Evolutionary conservation across 2,329 filamentous ascomycete species (phyloP).

Genomic region (Talaromyces sp.): DNA sequence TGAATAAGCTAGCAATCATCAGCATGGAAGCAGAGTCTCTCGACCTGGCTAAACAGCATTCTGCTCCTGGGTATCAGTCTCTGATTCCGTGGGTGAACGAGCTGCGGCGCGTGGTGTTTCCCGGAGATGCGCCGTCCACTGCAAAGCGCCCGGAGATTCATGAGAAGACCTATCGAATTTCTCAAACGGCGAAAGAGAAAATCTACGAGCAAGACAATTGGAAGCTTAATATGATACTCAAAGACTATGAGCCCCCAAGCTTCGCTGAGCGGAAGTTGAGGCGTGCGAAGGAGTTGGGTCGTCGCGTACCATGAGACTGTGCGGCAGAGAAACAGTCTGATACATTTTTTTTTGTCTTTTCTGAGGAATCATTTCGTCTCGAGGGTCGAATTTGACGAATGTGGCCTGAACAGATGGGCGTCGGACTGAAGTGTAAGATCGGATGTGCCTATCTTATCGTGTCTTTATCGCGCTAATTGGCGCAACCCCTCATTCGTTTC

Average conservation of each 20-base stretch:
- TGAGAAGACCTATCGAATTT: neutral
- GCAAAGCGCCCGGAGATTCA: neutral
- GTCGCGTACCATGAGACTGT: neutral
- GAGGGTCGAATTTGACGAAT: neutral
- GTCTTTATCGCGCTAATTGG: neutral
- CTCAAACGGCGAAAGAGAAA: neutral
- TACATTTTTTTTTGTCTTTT: neutral
- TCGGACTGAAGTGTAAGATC: neutral
- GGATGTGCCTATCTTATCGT: neutral
- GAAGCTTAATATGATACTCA: neutral
- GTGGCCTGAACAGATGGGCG: neutral
- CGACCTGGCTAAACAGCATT: neutral
- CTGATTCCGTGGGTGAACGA: neutral
- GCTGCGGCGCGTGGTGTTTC: neutral
- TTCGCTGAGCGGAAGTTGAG: neutral
- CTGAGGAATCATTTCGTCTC: neutral
- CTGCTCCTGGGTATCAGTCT: neutral
- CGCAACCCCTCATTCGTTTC: neutral
- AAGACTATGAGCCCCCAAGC: neutral
- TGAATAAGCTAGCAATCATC: neutral
- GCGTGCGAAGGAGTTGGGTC: neutral
- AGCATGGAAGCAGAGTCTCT: neutral
- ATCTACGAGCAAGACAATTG: neutral
- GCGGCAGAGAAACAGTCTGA: neutral
- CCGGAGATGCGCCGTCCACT: neutral